Evolutionary conservation across 192 early-diverging fungal genomes (phyloP), one percentile per base, ranked within the genome.

Genomic region (Spizellomyces sp.): DNA sequence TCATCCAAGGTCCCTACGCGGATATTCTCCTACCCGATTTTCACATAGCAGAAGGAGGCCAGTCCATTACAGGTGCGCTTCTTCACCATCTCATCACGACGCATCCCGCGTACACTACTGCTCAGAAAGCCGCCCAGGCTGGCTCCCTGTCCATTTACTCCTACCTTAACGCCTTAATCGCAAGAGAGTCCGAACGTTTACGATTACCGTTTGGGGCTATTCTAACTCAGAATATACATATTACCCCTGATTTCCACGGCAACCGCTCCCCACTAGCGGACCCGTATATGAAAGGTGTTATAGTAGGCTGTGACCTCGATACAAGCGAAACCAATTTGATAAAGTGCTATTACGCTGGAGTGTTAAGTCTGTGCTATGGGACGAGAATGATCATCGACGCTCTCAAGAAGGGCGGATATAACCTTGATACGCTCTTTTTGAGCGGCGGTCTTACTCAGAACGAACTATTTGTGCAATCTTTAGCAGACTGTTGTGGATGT

Each of bases 161-260:
- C 14, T 75, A 81, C 46, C 76, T 91, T n/a, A 88, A 90, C 58
- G 54, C 63, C 15, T 73, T 74, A 65, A 58, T 90, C 22, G 58
- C 58, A 1, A 14, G 12, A 12, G n/a, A 87, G 4, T 66, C 77
- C 21, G 41, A 70, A 19, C 56, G 57, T n/a, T 67, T 65, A 19
- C 45, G 73, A 1, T 9, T 74, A 0, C 41, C 55, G 10, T 75
- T 72, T 58, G 8, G 56, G 4, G 76, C 73, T 27, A 8, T 50
- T 9, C 42, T 78, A 41, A 69, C 73, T 19, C 9, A 66, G 58
- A 43, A 81, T 60, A 45, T 90, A 8, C 90, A 92, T 59, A 71
- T 92, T 55, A 83, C 87, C 8, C 92, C 92, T n/a, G 92, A 93
- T 74, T 86, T 84, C 67, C 90, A 93, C 72, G 92, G 92, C 4